Evolutionary conservation across 495 filamentous ascomycete genomes (phyloP), one percentile per base, ranked within the genome.

Genomic region (Astrocystis sublimbata): DNA sequence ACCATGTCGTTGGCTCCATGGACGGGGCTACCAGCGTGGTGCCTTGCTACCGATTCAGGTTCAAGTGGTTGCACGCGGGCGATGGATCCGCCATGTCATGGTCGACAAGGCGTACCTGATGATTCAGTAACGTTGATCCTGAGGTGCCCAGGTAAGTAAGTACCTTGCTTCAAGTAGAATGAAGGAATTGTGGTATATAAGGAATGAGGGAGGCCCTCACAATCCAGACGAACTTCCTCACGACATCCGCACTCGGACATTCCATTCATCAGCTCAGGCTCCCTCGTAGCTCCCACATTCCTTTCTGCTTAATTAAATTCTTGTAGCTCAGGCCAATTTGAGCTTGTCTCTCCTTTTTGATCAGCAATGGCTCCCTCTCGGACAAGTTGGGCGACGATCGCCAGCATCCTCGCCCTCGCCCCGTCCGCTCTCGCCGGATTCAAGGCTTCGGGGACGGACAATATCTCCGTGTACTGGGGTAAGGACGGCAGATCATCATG

Each of bases 381-480:
- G 15, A 31, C 65, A 12, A 65, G 38, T 38, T 40, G 70, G 67
- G 67, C 67, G 19, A 64, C 69, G 10, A 17, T 68, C 54, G 68
- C 70, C 70, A 68, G 64, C 68, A 64, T 69, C 60, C 56, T 73
- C 30, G 23, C 61, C 33, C 38, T 61, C 21, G 30, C 46, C 45
- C 66, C 68, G 5, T 45, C 67, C 21, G 68, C 58, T 33, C 65
- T 63, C 53, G 80, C 79, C 53, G 84, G 81, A 50, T 84, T 88
- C 66, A 70, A 81, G 66, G 60, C 78, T 4, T 54, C 63, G 31
- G 72, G 78, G 4, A 78, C 76, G n/a, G 79, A 76, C 59, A 89
- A 89, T 68, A 68, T 89, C 64, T 85, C 83, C 23, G 75, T 89
- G 24, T 90, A 89, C 71, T 90, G 85, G 78, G 88, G 78, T 85